Base-by-base conservation (phyloP, 2,329 filamentous ascomycete genomes). In the Fusarium guadeloupense region DNA sequence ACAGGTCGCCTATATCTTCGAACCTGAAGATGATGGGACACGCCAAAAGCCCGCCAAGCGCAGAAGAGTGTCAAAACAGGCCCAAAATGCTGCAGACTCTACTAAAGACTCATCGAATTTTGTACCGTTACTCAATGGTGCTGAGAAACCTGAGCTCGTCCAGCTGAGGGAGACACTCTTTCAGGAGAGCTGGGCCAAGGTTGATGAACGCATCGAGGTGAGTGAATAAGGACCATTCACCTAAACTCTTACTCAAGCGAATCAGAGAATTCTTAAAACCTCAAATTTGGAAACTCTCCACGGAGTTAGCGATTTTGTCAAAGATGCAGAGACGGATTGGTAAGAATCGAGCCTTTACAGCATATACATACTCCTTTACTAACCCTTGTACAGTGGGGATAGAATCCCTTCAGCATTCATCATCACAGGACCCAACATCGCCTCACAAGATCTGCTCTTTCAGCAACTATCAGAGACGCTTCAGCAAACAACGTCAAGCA, bases 401-500 rank as follows among this genome's bases (percentile, higher is more conserved):
- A 85, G 83, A 70, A 83, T 92, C 33, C 87, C 89, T 0, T 84
- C 89, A 8, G 89, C 85, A 3, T 88, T 94, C 64, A 86, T 94
- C 65, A 84, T 92, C 54, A 90, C 90, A 9, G 92, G 91, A 0
- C 89, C 91, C 8, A 92, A 91, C 62, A 89, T 93, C 66, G 88
- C 90, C 30, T 89, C 89, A 2, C 89, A 93, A 72, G 85, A 87
- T 35, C 79, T 90, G 12, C 80, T 93, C n/a, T 93, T 93, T 66
- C 81, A 86, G 54, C 89, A 92, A 72, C 77, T 93, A 10, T 83
- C 85, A 12, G 82, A 85, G 54, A 77, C 76, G n/a, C 75, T 88
- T n/a, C 76, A 77, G 68, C 63, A 72, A 58, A 73, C 80, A 43
- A 72, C 76, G 21, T 69, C 77, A 16, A 85, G 85, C 42, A 81